phyloP scores from a whole-genome alignment of 2,329 filamentous ascomycete genomes.

The Cladobotryum mycophilum region DNA sequence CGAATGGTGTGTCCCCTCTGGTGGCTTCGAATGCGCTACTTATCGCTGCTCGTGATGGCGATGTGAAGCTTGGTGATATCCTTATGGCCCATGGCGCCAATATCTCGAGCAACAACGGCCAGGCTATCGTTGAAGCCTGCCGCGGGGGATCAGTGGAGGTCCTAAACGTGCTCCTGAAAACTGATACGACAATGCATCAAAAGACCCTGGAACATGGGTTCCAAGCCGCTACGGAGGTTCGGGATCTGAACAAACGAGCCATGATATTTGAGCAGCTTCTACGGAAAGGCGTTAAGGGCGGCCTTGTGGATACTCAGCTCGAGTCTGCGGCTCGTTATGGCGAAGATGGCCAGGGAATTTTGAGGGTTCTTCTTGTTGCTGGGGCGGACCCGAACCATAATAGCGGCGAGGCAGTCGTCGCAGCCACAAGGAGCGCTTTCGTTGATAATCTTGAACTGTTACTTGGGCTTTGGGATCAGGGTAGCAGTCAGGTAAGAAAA shows the following conservation, averaged over 20 bases:
- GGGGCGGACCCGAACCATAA: conserved; percentile 52
- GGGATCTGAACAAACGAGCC: conserved; percentile 42
- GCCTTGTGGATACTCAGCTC: conserved; percentile 47
- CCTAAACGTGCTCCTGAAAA: conserved; percentile 43
- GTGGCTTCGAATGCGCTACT: conserved; percentile 45
- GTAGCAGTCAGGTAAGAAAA: conserved; percentile 33
- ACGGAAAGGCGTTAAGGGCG: conserved; percentile 42
- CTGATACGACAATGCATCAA: conserved; percentile 32
- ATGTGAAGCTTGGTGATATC: conserved; percentile 43
- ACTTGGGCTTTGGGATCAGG: conserved; percentile 39
- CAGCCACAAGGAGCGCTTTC: conserved; percentile 46
- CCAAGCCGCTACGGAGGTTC: conserved; percentile 48
- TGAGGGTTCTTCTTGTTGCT: conserved; percentile 43
- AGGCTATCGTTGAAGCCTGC: conserved; percentile 50
- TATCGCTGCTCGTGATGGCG: conserved; percentile 46
- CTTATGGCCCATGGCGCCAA: conserved; percentile 47
- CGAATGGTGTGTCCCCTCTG: conserved; percentile 38
- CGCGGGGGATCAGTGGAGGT: conserved; percentile 44
- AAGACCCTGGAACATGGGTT: conserved; percentile 45
- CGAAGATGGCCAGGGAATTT: conserved; percentile 40
- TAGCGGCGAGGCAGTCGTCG: conserved; percentile 49
- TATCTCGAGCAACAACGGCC: conserved; percentile 44
- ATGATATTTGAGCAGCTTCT: conserved; percentile 47
- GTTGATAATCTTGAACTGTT: conserved; percentile 45
- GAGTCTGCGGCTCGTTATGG: conserved; percentile 47